These are phyloP conservation scores for Chenopodium quinoa DNA, from an alignment of 148 eudicot genomes.

Conservation along the genomic window DNA sequence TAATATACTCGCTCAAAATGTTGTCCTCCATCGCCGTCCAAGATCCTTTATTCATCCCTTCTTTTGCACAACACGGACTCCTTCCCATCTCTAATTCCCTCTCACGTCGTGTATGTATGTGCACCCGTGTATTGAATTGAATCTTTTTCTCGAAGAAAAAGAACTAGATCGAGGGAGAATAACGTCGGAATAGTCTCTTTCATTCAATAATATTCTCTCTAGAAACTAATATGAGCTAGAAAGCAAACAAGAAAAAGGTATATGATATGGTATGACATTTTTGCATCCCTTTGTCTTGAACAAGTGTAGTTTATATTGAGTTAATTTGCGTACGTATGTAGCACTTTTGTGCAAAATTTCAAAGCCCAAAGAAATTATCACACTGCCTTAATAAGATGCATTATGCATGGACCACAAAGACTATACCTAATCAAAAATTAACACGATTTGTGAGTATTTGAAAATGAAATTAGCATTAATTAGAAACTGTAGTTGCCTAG, in stretches of 20 bases:
- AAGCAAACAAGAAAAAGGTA: background rate
- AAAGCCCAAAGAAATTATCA: constrained; percentile 18
- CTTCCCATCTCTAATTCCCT: constrained; percentile 33
- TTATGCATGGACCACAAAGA: constrained; percentile 25
- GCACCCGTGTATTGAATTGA: background rate
- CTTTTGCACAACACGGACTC: constrained; percentile 42
- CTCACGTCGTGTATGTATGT: background rate
- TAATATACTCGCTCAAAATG: constrained; percentile 33
- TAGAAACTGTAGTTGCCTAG: background rate
- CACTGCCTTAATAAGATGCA: constrained; percentile 16
- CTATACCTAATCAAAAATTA: constrained; percentile 14
- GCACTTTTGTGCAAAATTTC: constrained; percentile 25
- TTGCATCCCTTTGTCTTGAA: background rate
- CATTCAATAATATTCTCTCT: background rate
- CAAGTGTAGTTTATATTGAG: constrained; percentile 25
- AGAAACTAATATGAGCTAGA: constrained; percentile 13
- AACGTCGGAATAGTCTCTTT: background rate
- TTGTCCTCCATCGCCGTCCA: constrained; percentile 44
- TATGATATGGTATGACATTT: background rate
- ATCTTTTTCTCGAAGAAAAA: background rate
- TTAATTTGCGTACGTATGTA: constrained; percentile 24
- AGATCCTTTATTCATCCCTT: constrained; percentile 41
- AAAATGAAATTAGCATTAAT: constrained; percentile 6
- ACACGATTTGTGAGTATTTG: background rate
- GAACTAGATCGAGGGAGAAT: background rate